Evolutionary conservation across 1,284 basidiomycete species (phyloP), one percentile per base, ranked within the genome.

Genomic region (Rhodotorula sp.): DNA sequence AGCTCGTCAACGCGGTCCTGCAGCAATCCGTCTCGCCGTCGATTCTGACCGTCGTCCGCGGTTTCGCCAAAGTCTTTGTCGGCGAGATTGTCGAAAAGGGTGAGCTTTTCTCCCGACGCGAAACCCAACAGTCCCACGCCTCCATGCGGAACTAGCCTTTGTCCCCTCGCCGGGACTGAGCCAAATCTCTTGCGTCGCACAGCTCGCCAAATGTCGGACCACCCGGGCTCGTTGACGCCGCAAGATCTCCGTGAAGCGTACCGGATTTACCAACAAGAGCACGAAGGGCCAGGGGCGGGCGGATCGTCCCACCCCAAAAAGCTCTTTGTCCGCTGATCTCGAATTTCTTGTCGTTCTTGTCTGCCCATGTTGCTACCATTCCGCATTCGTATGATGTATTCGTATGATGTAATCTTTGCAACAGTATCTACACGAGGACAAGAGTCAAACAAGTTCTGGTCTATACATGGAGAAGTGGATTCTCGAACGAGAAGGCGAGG

Each of bases 41-140:
- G 22, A 89, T 95, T 1, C 89, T 91, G 1, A 91, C 93, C 77
- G 87, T 94, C 48, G 88, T 94, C 0, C 90, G 91, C 12, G 93
- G 93, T 77, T 91, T 95, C 67, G 86, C 86, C 26, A 95, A 95
- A 79, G 91, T 95, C 3, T 95, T 95, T 76, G 91, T 95, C 15
- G 93, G 93, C 3, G 92, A 95, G 80, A 91, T 95, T 8, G 86
- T 94, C 29, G 92, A 95, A 80, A 89, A 89, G 82, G 91, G 91
- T 90, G 66, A 62, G 82, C 14, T 22, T 17, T 30, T 8, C 12
- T 22, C 17, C 64, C 20, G 33, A 8, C 12, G 5, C 42, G 64
- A 15, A 4, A 3, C 20, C 20, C 45, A 15, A 37, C 22, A 22
- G 60, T 4, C 42, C 18, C 4, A 12, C 18, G 20, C 30, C 18